These are phyloP conservation scores for Euphrasia arctica DNA, from an alignment of 305 asterid species.

Conservation along the genomic window DNA sequence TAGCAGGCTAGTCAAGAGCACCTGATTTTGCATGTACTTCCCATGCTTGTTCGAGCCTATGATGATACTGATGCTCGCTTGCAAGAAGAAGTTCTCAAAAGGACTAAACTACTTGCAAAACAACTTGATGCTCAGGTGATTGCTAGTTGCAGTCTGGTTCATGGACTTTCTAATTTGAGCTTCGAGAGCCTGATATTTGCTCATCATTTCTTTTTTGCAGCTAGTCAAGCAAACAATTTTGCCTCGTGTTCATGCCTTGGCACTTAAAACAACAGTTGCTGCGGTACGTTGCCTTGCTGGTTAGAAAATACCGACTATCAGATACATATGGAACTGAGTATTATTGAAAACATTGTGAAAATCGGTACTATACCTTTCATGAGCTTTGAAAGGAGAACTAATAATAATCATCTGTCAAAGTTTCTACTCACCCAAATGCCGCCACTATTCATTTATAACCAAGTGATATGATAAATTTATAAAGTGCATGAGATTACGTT, in stretches of 20 bases:
- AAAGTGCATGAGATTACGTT: too few species aligned
- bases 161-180: slow-evolving; percentile 11
- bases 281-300: slow-evolving; percentile 59
- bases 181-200: too few species aligned
- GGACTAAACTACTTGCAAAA: slow-evolving; percentile 73
- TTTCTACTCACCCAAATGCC: too few species aligned
- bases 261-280: slow-evolving; percentile 95
- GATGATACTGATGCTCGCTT: slow-evolving; percentile 93
- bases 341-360: too few species aligned
- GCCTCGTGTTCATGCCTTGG: slow-evolving; percentile 97
- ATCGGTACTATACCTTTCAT: too few species aligned
- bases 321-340: slow-evolving; percentile 12
- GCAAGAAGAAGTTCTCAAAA: slow-evolving; percentile 98
- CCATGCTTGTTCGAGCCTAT: slow-evolving; percentile 93
- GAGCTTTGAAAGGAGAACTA: too few species aligned
- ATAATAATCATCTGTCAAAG: too few species aligned
- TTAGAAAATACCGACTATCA: slow-evolving; percentile 15
- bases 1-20: slow-evolving; percentile 88
- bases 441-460: too few species aligned
- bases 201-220: slow-evolving; percentile 40
- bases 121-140: slow-evolving; percentile 88
- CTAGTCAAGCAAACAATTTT: slow-evolving; percentile 73
- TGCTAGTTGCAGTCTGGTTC: slow-evolving; percentile 26
- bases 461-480: too few species aligned
- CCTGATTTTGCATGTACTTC: slow-evolving; percentile 75